A percentile compares a stretch with the other conserved stretches of the same genome.
These are phyloP conservation scores for Peronospora tabacina DNA, from an alignment of 352 stramenopile species.

Conservation along the genomic window DNA sequence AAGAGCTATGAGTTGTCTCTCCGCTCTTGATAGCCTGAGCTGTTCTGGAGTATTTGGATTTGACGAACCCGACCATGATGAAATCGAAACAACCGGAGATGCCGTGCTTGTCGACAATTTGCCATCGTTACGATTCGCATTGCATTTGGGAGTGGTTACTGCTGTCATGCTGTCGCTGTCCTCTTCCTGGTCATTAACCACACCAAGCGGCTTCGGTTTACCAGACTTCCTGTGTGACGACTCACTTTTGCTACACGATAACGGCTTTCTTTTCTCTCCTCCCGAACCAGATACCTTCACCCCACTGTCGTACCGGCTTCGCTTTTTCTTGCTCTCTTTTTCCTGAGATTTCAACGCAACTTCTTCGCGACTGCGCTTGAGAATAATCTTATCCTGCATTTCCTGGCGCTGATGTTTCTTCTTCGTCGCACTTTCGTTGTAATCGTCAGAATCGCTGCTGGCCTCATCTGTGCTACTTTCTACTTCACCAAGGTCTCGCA, in stretches of 20 bases:
- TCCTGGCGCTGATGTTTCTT: slow-evolving; percentile 20
- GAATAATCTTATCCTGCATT: slow-evolving; percentile 11
- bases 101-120: slow-evolving; percentile 28
- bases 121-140: not conserved
- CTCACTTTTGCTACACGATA: slow-evolving; percentile 5
- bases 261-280: slow-evolving; percentile 11
- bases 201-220: slow-evolving; percentile 10
- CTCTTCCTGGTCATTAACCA: slow-evolving; percentile 3
- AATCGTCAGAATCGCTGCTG: slow-evolving; percentile 21
- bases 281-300: slow-evolving; percentile 3
- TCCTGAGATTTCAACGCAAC: slow-evolving; percentile 14
- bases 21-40: slow-evolving; percentile 24
- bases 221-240: slow-evolving; percentile 8
- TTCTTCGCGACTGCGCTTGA: slow-evolving; percentile 21
- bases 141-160: slow-evolving; percentile 37
- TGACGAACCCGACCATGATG: slow-evolving; percentile 52
- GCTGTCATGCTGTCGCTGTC: not conserved
- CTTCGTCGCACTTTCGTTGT: slow-evolving; percentile 6
- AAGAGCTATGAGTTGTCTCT: slow-evolving; percentile 32
- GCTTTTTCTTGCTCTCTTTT: slow-evolving; percentile 18
- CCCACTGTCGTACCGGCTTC: slow-evolving; percentile 7
- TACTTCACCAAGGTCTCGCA: slow-evolving; percentile 35
- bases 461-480: slow-evolving; percentile 23
- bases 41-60: slow-evolving; percentile 62
- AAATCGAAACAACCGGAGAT: slow-evolving; percentile 67